Base-by-base conservation (phyloP, 768 basidiomycete species). In the Collybia sp. region DNA sequence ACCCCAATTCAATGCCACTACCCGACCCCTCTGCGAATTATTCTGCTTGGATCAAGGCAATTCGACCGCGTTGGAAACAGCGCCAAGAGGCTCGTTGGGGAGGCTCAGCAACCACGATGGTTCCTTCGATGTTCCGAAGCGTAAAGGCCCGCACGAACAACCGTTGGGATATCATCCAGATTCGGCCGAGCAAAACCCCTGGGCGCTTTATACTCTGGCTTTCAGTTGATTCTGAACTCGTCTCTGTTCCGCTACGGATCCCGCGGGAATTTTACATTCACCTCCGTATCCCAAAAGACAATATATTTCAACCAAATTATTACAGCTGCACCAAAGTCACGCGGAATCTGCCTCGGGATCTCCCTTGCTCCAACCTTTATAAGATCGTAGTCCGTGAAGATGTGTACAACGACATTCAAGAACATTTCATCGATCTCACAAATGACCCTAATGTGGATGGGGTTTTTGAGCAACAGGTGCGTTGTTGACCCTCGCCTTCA, bases 401-500 rank as follows among this genome's bases (percentile, higher is more conserved):
- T 5, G 67, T 85, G 12, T 99, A 88, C 64, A 73, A 85, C 25
- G 81, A 88, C 25, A 88, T 85, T 25, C 85, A 91, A 54, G 86
- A 91, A 46, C 91, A 96, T 60, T 97, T 98, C 58, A 84, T 92
- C 13, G 85, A 93, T 59, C 72, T 98, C 42, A 90, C 82, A 48
- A 96, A 96, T 58, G 89, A 94, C 56, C 90, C 94, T 0, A 92
- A 89, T 58, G 91, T 97, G 8, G 93, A 97, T 55, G 93, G 92
- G 1, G 88, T 96, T 3, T 99, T 85, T 57, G 96, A 99, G 66
- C 74, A 85, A 15, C 93, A 98, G 77, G 91, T 93, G 52, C 36
- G 72, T 46, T 6, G 15, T 33, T 40, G 25, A 31, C 30, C 19
- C 30, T 30, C 44, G 1, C 31, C 32, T 17, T 16, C 31, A 32